These are phyloP conservation scores for Coemansia sp. DNA, from an alignment of 192 early-diverging fungal species.

Conservation along the genomic window DNA sequence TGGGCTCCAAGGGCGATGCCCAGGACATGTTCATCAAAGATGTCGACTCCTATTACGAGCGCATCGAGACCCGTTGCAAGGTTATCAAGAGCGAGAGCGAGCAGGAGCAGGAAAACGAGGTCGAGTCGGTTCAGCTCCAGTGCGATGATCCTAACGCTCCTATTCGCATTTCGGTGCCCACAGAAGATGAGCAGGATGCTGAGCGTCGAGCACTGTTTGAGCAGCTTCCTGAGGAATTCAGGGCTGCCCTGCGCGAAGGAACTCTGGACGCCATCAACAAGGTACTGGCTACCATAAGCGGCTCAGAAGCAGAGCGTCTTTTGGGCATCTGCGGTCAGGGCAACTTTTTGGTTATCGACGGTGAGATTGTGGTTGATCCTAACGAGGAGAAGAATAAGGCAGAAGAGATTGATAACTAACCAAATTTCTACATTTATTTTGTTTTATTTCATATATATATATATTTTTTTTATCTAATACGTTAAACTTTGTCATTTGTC, in stretches of 20 bases:
- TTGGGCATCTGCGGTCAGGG: slow-evolving; percentile 71
- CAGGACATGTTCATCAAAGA: slow-evolving; percentile 82
- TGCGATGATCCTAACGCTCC: slow-evolving; percentile 68
- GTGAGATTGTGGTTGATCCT: slow-evolving; percentile 48
- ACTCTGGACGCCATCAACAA: slow-evolving; percentile 85
- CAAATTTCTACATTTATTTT: slow-evolving; percentile 1
- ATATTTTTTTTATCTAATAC: neutral
- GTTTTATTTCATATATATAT: neutral
- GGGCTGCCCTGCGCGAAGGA: slow-evolving; percentile 70
- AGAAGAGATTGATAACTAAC: slow-evolving; percentile 1
- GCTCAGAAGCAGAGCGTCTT: slow-evolving; percentile 75
- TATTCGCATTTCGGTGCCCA: slow-evolving; percentile 68
- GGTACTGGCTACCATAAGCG: slow-evolving; percentile 65
- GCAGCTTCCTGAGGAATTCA: slow-evolving; percentile 68
- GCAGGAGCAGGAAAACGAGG: slow-evolving; percentile 41
- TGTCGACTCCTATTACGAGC: slow-evolving; percentile 79
- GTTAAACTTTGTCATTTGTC: neutral
- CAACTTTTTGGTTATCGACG: slow-evolving; percentile 62
- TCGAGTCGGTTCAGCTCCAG: slow-evolving; percentile 73
- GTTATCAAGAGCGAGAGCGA: slow-evolving; percentile 62
- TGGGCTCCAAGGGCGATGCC: slow-evolving; percentile 58
- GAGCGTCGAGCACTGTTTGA: slow-evolving; percentile 70
- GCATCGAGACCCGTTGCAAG: slow-evolving; percentile 74
- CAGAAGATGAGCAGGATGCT: slow-evolving; percentile 52
- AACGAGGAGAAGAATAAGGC: slow-evolving; percentile 22